Conservation (phyloP, 78 protist species). For the Cyanophora paradoxa region DNA sequence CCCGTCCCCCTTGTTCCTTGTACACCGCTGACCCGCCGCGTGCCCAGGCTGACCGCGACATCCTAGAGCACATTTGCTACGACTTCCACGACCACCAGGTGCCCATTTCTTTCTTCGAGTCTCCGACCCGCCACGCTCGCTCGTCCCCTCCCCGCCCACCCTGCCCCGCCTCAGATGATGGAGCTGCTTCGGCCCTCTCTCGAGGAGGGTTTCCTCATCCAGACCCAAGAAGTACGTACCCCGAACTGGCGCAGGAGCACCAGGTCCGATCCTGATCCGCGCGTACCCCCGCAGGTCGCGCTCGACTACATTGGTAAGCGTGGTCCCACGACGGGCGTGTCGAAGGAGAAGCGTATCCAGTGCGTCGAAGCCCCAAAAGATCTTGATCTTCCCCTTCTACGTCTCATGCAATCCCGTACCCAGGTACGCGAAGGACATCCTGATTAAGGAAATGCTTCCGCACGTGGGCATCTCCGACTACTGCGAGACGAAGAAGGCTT, state of each 20-base stretch:
- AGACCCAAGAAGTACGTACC: too few species aligned
- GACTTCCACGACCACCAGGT: constrained; percentile 67
- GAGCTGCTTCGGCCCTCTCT: constrained; percentile 88
- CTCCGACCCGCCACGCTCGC: neutral
- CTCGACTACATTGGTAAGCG: constrained; percentile 89
- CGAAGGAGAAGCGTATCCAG: constrained; percentile 34
- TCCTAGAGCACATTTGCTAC: constrained; percentile 85
- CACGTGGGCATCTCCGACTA: constrained; percentile 87
- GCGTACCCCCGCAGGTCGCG: constrained; percentile 67
- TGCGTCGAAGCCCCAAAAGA: constrained; percentile 33
- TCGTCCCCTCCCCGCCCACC: neutral
- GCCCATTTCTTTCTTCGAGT: neutral
- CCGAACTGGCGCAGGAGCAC: neutral
- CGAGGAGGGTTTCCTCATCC: constrained; percentile 77
- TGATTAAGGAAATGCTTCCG: constrained; percentile 85
- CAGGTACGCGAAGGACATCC: constrained; percentile 39
- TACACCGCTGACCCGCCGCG: too few species aligned
- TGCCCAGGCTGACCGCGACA: constrained; percentile 85
- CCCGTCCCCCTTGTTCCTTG: too few species aligned
- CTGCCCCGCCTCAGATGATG: constrained; percentile 53
- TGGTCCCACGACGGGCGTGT: constrained; percentile 12
- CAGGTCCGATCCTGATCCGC: neutral
- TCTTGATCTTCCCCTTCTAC: neutral
- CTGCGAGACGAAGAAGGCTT: constrained; percentile 84
- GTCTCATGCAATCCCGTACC: neutral